These are phyloP conservation scores for Dittrichia graveolens DNA, from an alignment of 129 eudicot species.

Conservation along the genomic window DNA sequence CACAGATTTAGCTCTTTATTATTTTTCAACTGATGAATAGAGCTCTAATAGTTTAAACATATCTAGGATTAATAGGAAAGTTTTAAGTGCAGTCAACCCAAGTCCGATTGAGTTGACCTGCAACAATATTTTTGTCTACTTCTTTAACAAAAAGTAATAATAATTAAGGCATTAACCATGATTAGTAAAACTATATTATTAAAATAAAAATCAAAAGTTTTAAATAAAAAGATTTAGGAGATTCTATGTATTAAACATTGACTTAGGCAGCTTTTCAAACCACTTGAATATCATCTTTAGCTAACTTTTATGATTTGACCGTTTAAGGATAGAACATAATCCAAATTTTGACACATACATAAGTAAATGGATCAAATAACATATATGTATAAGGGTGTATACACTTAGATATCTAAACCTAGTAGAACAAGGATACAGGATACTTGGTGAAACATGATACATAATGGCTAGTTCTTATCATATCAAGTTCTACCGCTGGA, in stretches of 20 bases:
- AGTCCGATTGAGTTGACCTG: too few relatives aligned
- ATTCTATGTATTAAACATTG: neutral
- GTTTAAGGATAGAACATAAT: neutral
- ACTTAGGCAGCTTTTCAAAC: neutral
- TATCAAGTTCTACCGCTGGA: neutral
- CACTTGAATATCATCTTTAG: neutral
- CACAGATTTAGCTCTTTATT: neutral
- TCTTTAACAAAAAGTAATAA: too few relatives aligned
- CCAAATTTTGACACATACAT: neutral
- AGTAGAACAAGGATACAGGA: too few relatives aligned
- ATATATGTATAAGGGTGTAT: too few relatives aligned
- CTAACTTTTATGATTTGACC: neutral
- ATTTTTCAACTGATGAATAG: neutral
- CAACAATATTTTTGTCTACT: too few relatives aligned
- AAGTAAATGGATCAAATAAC: conserved; percentile 6
- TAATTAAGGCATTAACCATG: neutral
- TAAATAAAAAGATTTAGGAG: neutral
- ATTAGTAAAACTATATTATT: neutral
- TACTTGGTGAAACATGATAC: too few relatives aligned
- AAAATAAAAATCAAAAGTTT: neutral
- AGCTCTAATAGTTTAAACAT: too few relatives aligned
- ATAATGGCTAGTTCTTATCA: too few relatives aligned
- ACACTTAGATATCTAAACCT: too few relatives aligned
- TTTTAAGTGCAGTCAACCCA: too few relatives aligned
- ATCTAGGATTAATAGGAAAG: too few relatives aligned